These are phyloP conservation scores for Vigna mungo DNA, from an alignment of 306 rosid species.

Conservation along the genomic window DNA sequence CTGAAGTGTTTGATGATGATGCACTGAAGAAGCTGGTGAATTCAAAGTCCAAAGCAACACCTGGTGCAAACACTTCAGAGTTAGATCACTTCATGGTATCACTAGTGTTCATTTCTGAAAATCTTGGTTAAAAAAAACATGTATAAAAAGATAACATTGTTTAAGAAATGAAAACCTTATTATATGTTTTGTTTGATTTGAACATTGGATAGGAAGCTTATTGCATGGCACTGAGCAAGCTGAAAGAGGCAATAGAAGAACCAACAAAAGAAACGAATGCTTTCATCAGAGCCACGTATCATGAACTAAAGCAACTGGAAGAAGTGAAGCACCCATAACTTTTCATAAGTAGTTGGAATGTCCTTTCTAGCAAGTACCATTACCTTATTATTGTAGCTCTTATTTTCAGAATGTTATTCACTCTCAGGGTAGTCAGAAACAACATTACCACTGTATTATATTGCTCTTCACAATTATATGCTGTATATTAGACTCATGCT, in stretches of 20 bases:
- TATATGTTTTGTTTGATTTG: neutral
- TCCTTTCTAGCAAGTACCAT: neutral
- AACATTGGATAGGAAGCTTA: conserved; percentile 47
- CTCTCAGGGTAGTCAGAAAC: too few relatives aligned
- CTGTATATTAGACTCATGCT: too few relatives aligned
- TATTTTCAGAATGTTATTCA: neutral
- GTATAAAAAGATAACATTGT: too few relatives aligned
- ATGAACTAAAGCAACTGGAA: conserved; percentile 44
- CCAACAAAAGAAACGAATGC: conserved; percentile 50
- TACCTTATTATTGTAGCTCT: neutral
- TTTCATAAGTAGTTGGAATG: conserved; percentile 14
- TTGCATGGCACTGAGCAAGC: conserved; percentile 50
- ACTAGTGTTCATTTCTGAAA: too few relatives aligned
- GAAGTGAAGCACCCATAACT: conserved; percentile 24
- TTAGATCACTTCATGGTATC: conserved; percentile 58
- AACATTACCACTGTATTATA: too few relatives aligned
- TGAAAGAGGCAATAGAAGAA: conserved; percentile 52
- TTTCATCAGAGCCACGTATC: conserved; percentile 41
- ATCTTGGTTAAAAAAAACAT: too few relatives aligned
- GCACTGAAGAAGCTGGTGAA: conserved; percentile 42
- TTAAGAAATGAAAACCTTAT: neutral
- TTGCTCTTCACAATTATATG: too few relatives aligned
- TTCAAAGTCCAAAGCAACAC: conserved; percentile 27
- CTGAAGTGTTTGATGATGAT: conserved; percentile 42
- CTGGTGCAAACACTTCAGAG: conserved; percentile 42